These are phyloP conservation scores for Neophaeococcomyces mojaviensis DNA, from an alignment of 2,329 filamentous ascomycete genomes.

Conservation along the genomic window DNA sequence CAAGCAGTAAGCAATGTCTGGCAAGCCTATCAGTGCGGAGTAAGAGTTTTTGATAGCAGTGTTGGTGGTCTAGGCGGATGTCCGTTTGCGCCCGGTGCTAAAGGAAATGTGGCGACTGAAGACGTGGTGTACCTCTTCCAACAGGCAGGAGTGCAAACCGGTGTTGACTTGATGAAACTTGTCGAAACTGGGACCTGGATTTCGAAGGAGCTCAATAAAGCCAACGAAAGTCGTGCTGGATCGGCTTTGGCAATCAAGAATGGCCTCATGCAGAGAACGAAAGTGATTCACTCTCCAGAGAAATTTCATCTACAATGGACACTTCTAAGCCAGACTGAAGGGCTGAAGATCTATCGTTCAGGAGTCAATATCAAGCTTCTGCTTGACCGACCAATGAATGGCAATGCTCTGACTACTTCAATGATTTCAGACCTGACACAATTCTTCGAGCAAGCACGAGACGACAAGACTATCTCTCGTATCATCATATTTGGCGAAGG, in stretches of 20 bases:
- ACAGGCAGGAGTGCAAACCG: slow-evolving; percentile 49
- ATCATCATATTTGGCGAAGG: slow-evolving; percentile 15
- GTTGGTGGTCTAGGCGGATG: slow-evolving; percentile 77
- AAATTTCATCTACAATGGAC: slow-evolving; percentile 17
- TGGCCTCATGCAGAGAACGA: background rate
- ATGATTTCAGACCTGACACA: slow-evolving; percentile 31
- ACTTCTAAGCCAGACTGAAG: slow-evolving; percentile 17
- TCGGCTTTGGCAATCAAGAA: slow-evolving; percentile 38
- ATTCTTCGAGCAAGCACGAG: slow-evolving; percentile 22
- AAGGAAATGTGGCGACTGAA: slow-evolving; percentile 79
- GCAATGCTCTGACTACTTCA: slow-evolving; percentile 32
- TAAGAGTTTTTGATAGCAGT: slow-evolving; percentile 71
- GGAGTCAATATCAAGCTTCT: slow-evolving; percentile 28
- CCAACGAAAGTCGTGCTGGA: slow-evolving; percentile 59
- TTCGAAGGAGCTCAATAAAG: slow-evolving; percentile 53
- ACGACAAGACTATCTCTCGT: slow-evolving; percentile 27
- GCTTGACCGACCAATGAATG: slow-evolving; percentile 32
- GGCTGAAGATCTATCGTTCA: slow-evolving; percentile 26
- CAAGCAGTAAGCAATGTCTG: slow-evolving; percentile 75
- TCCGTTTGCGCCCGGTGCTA: slow-evolving; percentile 76
- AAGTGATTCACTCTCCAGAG: background rate
- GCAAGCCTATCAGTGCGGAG: slow-evolving; percentile 67
- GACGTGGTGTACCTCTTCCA: slow-evolving; percentile 66
- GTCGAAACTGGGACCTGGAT: slow-evolving; percentile 68
- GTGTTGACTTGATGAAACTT: slow-evolving; percentile 43